A percentile compares a stretch with the other conserved stretches of the same genome.
phyloP scores from a whole-genome alignment of 2,329 filamentous ascomycete species.

The Neonectria faginata region DNA sequence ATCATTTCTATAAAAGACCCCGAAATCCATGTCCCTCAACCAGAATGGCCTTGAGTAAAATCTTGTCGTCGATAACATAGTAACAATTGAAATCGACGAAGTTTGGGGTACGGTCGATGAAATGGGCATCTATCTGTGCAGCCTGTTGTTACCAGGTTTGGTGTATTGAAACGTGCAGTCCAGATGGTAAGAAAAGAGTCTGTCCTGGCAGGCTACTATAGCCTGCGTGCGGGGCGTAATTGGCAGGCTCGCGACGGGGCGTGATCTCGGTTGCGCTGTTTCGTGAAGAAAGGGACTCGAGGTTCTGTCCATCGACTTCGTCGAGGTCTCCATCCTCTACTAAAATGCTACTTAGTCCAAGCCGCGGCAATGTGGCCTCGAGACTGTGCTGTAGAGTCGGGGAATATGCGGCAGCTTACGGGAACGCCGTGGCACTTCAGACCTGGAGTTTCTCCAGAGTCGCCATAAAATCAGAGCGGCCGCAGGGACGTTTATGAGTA shows the following conservation, averaged over 20 bases:
- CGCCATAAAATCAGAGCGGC: constrained; percentile 24
- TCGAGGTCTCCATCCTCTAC: neutral
- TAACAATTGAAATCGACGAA: no score
- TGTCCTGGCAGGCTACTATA: neutral
- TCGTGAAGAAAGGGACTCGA: neutral
- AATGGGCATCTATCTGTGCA: no score
- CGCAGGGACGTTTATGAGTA: constrained; percentile 23
- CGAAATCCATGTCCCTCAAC: no score
- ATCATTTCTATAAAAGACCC: no score
- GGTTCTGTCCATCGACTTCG: neutral
- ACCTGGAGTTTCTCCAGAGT: neutral
- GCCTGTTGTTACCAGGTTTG: neutral
- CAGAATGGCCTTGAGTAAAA: no score
- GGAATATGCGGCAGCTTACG: neutral
- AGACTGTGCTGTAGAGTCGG: neutral
- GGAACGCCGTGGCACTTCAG: neutral
- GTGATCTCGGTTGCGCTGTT: neutral
- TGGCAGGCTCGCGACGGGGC: neutral
- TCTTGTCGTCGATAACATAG: no score
- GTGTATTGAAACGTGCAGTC: neutral
- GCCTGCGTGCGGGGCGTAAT: neutral
- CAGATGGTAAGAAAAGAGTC: neutral
- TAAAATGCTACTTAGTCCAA: neutral
- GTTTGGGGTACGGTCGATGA: no score
- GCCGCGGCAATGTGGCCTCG: neutral